Percentiles rank a stretch among this genome's conserved stretches.
Evolutionary conservation across 805 yeast species (phyloP).

Genomic region (Wickerhamomyces pijperi): DNA sequence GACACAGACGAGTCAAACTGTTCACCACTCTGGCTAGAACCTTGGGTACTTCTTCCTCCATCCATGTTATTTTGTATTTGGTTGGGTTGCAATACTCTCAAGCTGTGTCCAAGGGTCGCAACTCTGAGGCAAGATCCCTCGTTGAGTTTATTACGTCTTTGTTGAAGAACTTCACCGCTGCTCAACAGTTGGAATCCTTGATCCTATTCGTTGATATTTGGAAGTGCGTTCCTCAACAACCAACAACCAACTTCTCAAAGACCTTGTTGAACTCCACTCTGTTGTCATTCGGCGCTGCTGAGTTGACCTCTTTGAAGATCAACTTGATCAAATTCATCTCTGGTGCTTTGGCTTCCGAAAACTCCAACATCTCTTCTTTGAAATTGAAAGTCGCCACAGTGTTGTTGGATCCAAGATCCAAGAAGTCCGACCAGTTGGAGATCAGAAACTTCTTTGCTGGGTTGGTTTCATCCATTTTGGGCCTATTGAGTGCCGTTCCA

Average conservation of each 20-base stretch:
- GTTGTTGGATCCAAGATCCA: slow-evolving; percentile 28
- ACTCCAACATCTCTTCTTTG: slow-evolving; percentile 33
- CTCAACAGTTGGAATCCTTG: slow-evolving; percentile 54
- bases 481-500: slow-evolving; percentile 12
- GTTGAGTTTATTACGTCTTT: slow-evolving; percentile 67
- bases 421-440: slow-evolving; percentile 4
- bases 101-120: slow-evolving; percentile 41
- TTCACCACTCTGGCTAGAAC: slow-evolving; percentile 72
- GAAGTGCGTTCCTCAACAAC: slow-evolving; percentile 29
- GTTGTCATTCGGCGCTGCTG: slow-evolving; percentile 36
- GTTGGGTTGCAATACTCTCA: slow-evolving; percentile 70
- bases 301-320: slow-evolving; percentile 35
- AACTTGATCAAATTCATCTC: slow-evolving; percentile 48
- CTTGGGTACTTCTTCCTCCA: slow-evolving; percentile 52
- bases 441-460: slow-evolving; percentile 11
- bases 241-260: slow-evolving; percentile 29
- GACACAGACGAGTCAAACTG: slow-evolving; percentile 85
- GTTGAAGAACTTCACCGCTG: slow-evolving; percentile 53
- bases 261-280: slow-evolving; percentile 56
- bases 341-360: slow-evolving; percentile 22
- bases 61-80: slow-evolving; percentile 65
- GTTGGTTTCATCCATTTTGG: slow-evolving; percentile 11
- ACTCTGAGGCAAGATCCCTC: slow-evolving; percentile 54
- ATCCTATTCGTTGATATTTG: slow-evolving; percentile 38
- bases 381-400: slow-evolving; percentile 43